Base-by-base conservation (phyloP, 2,329 filamentous ascomycete species). In the Tympanopsis confertula region DNA sequence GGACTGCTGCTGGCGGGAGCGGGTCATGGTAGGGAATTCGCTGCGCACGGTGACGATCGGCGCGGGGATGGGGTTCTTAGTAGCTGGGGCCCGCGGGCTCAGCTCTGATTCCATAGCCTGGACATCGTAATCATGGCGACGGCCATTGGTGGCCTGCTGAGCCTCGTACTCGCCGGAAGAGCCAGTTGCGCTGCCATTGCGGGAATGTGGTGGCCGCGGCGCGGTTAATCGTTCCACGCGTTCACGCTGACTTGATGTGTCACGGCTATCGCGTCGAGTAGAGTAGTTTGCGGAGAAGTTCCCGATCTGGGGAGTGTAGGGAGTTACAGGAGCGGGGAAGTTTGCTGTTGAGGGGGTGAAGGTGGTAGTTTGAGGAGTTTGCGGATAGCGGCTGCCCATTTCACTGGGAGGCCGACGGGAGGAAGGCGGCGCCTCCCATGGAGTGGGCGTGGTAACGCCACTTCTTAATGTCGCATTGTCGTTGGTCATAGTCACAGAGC, bases 1-100 rank as follows among this genome's bases (percentile, higher is more conserved):
- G 10, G 86, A 91, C 57, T 98, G 91, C 57, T 95, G 91, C 54
- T 94, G 86, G 37, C 88, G 82, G 15, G 88, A 95, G 45, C 86
- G 75, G 57, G 72, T 95, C 50, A 98, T 74, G 1, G 91, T 96
- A 1, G 91, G 91, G 53, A 95, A 98, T 59, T 98, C 91, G 54
- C 89, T 96, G 41, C 89, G 84, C 35, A 98, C 83, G 1, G 86
- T 94, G n/a, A 98, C 87, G 0, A 77, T 83, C 1, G 91, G 91
- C 4, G 87, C 68, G 1, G 91, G 88, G 41, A 96, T 95, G 0
- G 87, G 86, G 48, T 94, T 94, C 49, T 82, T 84, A 7, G 78
- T 71, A 15, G 82, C 71, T 4, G 70, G 62, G 26, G 82, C 78
- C 4, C 86, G 83, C 57, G 78, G 87, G 45, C 75, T 74, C 14